A percentile compares a stretch with the other conserved stretches of the same genome.
Conservation (phyloP, 2,329 filamentous ascomycete species). For the Coniochaeta hoffmannii region DNA sequence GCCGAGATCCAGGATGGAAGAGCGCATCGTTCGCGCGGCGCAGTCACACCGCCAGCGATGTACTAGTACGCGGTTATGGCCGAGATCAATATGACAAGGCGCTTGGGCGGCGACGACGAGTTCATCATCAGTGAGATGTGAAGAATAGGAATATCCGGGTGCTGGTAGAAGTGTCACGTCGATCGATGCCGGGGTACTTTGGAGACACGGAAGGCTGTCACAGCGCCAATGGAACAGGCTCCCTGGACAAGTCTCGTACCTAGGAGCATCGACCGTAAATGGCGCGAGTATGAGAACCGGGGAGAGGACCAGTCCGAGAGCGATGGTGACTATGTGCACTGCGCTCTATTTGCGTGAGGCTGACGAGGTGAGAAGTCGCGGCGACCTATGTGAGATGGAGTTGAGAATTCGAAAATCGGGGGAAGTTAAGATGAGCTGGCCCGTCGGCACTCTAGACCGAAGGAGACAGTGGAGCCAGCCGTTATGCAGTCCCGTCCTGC, state of each 20-base stretch:
- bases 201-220: neutral
- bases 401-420: neutral
- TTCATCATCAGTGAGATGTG: neutral
- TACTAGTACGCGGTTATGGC: neutral
- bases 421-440: neutral
- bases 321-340: no score
- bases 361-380: no score
- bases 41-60: neutral
- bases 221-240: neutral
- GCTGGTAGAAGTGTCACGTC: no score
- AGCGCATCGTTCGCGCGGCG: slow-evolving; percentile 12
- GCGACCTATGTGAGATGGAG: neutral
- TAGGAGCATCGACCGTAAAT: no score
- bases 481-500: neutral
- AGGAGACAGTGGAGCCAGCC: neutral
- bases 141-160: neutral
- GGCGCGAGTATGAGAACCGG: no score
- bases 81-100: neutral
- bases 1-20: slow-evolving; percentile 18
- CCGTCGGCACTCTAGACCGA: neutral
- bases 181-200: neutral
- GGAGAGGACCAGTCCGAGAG: no score
- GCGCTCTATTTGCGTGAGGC: no score
- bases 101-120: neutral
- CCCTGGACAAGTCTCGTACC: neutral